Base-by-base conservation (phyloP, 2,329 filamentous ascomycete species). In the Ustulina deusta region DNA sequence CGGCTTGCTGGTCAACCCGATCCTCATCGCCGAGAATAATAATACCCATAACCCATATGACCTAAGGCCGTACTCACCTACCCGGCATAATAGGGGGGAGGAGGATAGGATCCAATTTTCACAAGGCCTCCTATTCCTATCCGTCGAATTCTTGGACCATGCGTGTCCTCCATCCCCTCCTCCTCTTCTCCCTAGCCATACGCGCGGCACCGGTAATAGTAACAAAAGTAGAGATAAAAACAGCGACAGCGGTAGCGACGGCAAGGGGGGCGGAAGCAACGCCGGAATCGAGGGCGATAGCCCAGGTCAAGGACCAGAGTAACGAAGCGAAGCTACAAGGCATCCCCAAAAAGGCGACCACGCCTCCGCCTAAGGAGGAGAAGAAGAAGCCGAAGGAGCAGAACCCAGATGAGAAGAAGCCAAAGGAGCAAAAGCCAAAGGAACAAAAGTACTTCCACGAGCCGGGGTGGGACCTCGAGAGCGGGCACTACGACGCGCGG, bases 401-500 rank as follows among this genome's bases (percentile, higher is more conserved):
- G 1, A 60, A 60, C 11, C 3, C 27, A 6, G 46, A 62, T 25
- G 20, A 40, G 9, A 46, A 48, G 40, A 42, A 46, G 34, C 40
- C 55, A 6, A 65, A 61, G 11, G 34, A 60, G 11, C 27, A 51
- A 9, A 52, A 51, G 11, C 34, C 58, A 42, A 34, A 52, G 1
- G 63, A 71, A 29, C 32, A 49, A 38, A 91, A 91, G 76, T 91
- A 91, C 79, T 91, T 91, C 78, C 82, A 85, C 64, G 90, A 93
- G 76, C 87, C 90, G 0, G 89, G 90, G 58, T 81, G 80, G 61
- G 84, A 84, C 73, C 81, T 88, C 61, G 84, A 85, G 34, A 84
- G 91, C 25, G 87, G 87, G 59, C 92, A 95, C 81, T 95, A 95
- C 79, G 92, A 95, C 78, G 79, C 77, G 27, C 89, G 93, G 69